These are phyloP conservation scores for Podospora australis DNA, from an alignment of 495 filamentous ascomycete genomes.

Conservation along the genomic window DNA sequence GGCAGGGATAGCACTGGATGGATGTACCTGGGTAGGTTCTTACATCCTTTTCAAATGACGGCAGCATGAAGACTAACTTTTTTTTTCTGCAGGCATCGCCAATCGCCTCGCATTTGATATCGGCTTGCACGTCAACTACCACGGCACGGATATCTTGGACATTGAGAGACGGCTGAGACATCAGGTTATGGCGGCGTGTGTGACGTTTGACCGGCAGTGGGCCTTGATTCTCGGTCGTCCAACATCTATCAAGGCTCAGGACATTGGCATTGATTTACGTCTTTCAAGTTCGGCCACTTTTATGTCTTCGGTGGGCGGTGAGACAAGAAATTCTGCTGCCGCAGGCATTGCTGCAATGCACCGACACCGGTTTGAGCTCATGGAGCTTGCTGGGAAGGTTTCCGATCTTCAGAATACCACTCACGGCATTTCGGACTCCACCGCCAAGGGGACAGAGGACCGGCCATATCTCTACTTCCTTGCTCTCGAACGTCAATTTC, in stretches of 20 bases:
- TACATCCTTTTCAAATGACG: no score
- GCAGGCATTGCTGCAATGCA: conserved; percentile 37
- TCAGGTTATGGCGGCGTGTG: conserved; percentile 43
- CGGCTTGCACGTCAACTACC: conserved; percentile 41
- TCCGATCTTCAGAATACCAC: conserved; percentile 32
- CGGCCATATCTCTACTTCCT: conserved; percentile 41
- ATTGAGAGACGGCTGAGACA: conserved; percentile 37
- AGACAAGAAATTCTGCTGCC: conserved; percentile 4
- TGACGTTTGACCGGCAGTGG: conserved; percentile 49
- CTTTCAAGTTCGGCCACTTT: conserved; percentile 26
- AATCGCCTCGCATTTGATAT: conserved; percentile 46
- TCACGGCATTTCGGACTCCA: conserved; percentile 7
- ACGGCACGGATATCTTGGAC: conserved; percentile 29
- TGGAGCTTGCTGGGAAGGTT: conserved; percentile 47
- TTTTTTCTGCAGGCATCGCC: conserved; percentile 29
- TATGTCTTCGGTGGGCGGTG: conserved; percentile 16
- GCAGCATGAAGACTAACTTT: conserved; percentile 13
- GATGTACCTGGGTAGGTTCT: conserved; percentile 41
- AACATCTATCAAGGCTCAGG: conserved; percentile 44
- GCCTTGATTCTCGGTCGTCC: conserved; percentile 46
- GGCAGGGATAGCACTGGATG: conserved; percentile 47
- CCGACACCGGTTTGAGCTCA: conserved; percentile 41
- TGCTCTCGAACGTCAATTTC: conserved; percentile 43
- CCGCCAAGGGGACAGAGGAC: conserved; percentile 27
- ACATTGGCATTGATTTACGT: conserved; percentile 42